Percentiles rank a stretch among this genome's conserved stretches.
phyloP scores from a whole-genome alignment of 2,329 filamentous ascomycete genomes.

The Alternaria hordeiaustralica region DNA sequence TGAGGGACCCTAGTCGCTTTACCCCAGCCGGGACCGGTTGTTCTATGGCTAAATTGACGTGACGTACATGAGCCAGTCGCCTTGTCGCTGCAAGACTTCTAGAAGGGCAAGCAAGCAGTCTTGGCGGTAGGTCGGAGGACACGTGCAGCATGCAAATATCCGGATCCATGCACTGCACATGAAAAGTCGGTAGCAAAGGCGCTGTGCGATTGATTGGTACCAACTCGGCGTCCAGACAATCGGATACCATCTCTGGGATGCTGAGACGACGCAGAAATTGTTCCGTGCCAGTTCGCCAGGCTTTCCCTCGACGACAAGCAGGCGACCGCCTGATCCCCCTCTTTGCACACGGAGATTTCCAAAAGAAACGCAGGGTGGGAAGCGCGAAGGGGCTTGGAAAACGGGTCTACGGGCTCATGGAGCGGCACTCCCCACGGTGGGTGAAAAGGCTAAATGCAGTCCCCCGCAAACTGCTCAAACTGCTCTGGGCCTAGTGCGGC shows the following conservation, averaged over 20 bases:
- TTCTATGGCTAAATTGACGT: constrained; percentile 40
- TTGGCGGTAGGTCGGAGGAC: constrained; percentile 14
- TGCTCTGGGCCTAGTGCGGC: constrained; percentile 9
- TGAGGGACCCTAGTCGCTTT: constrained; percentile 16
- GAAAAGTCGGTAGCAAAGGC: not conserved
- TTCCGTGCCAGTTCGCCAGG: constrained; percentile 22
- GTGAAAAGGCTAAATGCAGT: constrained; percentile 38
- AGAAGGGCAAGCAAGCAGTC: constrained; percentile 17
- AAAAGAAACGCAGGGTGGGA: not conserved
- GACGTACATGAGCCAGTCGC: constrained; percentile 8
- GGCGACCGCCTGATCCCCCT: not conserved
- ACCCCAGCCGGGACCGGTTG: constrained; percentile 29
- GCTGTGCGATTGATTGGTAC: constrained; percentile 13
- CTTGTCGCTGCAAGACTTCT: constrained; percentile 19
- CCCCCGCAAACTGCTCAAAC: constrained; percentile 27
- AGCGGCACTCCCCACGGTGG: constrained; percentile 13
- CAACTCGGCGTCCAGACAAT: not conserved
- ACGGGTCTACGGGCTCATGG: constrained; percentile 39
- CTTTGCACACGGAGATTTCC: not conserved
- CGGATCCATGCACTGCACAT: not conserved
- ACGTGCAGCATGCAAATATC: constrained; percentile 7
- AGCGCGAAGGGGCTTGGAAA: constrained; percentile 24
- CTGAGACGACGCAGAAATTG: constrained; percentile 26
- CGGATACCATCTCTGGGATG: not conserved
- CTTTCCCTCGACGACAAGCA: not conserved